Percentiles rank a stretch among this genome's conserved stretches.
These are phyloP conservation scores for Macaranga tanarius DNA, from an alignment of 441 rosid genomes.

Conservation along the genomic window DNA sequence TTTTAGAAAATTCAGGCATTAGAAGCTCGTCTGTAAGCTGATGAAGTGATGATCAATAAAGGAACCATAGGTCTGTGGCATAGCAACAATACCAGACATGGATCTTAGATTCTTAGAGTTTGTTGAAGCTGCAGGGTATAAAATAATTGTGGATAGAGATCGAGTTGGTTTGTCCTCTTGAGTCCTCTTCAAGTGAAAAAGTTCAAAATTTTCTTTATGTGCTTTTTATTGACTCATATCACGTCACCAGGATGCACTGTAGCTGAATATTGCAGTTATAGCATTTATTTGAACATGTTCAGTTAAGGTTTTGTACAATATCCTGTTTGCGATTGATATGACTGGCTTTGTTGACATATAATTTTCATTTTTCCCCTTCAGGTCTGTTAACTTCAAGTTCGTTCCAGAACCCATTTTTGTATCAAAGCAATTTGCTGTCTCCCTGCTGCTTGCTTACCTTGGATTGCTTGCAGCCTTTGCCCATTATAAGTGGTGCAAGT, in stretches of 20 bases:
- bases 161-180: not conserved
- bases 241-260: not conserved
- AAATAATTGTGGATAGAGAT: not conserved
- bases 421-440: constrained; percentile 78
- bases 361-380: constrained; percentile 35
- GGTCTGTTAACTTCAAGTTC: constrained; percentile 99
- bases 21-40: not conserved
- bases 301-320: not conserved
- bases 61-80: not conserved
- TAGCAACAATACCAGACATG: not conserved
- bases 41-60: not conserved
- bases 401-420: constrained; percentile 81
- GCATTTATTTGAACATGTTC: not conserved
- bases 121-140: constrained; percentile 1
- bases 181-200: not conserved
- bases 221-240: not conserved
- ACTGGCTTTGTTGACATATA: constrained; percentile 15
- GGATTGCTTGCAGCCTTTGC: constrained; percentile 59
- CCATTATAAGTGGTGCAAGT: constrained; percentile 95
- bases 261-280: constrained; percentile 5
- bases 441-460: constrained; percentile 73
- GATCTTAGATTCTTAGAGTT: no score
- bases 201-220: not conserved
- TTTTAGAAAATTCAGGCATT: not conserved
- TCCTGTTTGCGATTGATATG: not conserved